Conservation (phyloP, 768 basidiomycete genomes). For the Cyathus striatus region DNA sequence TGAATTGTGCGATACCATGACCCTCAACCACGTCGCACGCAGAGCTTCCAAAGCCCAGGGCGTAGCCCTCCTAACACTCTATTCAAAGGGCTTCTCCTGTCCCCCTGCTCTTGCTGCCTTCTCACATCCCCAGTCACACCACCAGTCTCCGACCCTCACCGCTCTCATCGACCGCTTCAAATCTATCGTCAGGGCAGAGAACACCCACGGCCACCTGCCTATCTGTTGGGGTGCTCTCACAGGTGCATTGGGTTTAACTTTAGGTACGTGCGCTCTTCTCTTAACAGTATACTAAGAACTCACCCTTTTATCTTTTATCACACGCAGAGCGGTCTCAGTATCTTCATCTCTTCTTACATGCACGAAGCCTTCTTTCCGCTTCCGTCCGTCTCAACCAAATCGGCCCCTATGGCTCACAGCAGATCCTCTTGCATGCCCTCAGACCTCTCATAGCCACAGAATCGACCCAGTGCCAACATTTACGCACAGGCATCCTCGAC, state of each 20-base stretch:
- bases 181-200: conserved; percentile 55
- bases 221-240: conserved; percentile 89
- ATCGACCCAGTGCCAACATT: conserved; percentile 32
- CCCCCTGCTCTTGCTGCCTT: conserved; percentile 33
- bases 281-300: conserved; percentile 1
- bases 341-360: conserved; percentile 91
- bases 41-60: conserved; percentile 91
- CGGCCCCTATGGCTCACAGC: conserved; percentile 91
- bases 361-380: conserved; percentile 84
- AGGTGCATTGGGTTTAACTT: conserved; percentile 64
- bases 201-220: conserved; percentile 77
- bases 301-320: not conserved
- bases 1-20: conserved; percentile 75
- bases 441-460: conserved; percentile 61
- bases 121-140: conserved; percentile 10
- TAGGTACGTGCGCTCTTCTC: conserved; percentile 41
- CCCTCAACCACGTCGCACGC: conserved; percentile 84
- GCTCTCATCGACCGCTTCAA: conserved; percentile 66
- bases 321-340: conserved; percentile 72
- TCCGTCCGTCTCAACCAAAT: conserved; percentile 88
- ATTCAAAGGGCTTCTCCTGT: conserved; percentile 71
- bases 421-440: conserved; percentile 72
- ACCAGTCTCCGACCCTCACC: conserved; percentile 20
- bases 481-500: conserved; percentile 43
- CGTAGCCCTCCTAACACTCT: conserved; percentile 85